Evolutionary conservation across 768 basidiomycete genomes (phyloP).

Genomic region (Chiua virens): DNA sequence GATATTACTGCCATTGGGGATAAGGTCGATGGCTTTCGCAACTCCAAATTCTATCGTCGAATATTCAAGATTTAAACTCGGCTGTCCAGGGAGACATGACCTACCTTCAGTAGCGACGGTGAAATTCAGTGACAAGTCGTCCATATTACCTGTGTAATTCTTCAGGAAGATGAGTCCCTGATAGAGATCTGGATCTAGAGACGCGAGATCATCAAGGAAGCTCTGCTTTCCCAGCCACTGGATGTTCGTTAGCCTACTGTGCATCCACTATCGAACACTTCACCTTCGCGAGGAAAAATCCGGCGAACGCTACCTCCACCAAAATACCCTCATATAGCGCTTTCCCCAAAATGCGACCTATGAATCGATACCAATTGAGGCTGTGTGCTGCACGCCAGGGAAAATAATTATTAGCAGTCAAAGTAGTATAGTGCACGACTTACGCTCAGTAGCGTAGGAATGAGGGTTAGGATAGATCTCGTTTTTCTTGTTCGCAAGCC

Average conservation of each 20-base stretch:
- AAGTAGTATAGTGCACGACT: constrained; percentile 22
- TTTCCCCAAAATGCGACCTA: constrained; percentile 92
- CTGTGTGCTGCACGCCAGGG: constrained; percentile 58
- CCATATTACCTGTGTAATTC: constrained; percentile 82
- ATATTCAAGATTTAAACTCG: background rate
- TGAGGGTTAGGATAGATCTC: constrained; percentile 96
- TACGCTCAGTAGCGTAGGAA: constrained; percentile 84
- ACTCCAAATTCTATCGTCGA: constrained; percentile 71
- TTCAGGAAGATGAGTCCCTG: constrained; percentile 91
- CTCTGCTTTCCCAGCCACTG: constrained; percentile 93
- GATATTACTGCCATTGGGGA: constrained; percentile 78
- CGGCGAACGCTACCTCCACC: constrained; percentile 91
- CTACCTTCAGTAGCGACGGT: constrained; percentile 83
- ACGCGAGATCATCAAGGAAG: constrained; percentile 89
- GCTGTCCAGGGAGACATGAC: constrained; percentile 17
- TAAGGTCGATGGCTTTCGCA: constrained; percentile 71
- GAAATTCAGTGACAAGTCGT: constrained; percentile 89
- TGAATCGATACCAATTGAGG: constrained; percentile 89
- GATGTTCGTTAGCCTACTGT: background rate
- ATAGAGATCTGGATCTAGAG: constrained; percentile 90
- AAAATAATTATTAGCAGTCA: background rate
- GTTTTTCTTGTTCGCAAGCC: constrained; percentile 88
- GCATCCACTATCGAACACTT: constrained; percentile 2
- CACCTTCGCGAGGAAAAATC: constrained; percentile 91
- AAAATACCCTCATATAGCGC: constrained; percentile 96